These are phyloP conservation scores for Leishmania tropica DNA, from an alignment of 208 protist species.

Conservation along the genomic window DNA sequence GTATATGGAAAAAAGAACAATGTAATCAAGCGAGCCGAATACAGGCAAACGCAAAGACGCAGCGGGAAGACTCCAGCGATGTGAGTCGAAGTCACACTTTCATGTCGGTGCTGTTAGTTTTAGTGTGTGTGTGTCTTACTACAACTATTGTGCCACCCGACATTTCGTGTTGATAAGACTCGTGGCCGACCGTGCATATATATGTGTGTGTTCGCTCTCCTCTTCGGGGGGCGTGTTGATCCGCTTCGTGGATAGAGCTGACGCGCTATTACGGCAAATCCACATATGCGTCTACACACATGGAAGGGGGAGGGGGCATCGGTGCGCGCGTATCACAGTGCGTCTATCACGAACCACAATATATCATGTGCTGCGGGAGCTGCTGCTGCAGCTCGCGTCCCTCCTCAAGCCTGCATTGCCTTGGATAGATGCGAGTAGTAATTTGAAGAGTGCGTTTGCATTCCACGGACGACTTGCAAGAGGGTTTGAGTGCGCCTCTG, in stretches of 20 bases:
- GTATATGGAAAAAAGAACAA: neutral
- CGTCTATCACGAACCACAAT: neutral
- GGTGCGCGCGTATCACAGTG: neutral
- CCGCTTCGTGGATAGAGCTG: neutral
- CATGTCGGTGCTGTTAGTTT: too few species aligned
- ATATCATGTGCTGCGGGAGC: neutral
- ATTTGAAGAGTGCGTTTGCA: slow-evolving; percentile 25
- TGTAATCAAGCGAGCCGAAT: neutral
- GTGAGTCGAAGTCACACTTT: too few species aligned
- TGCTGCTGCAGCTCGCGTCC: neutral
- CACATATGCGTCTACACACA: neutral
- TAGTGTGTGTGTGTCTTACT: neutral
- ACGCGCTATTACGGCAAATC: neutral
- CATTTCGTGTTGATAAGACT: too few species aligned
- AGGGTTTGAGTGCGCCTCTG: slow-evolving; percentile 40
- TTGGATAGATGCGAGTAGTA: slow-evolving; percentile 42
- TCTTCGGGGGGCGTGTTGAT: neutral
- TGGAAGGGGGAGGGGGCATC: neutral
- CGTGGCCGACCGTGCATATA: neutral
- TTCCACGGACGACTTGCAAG: slow-evolving; percentile 21
- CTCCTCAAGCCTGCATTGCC: slow-evolving; percentile 10
- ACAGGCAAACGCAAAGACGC: neutral
- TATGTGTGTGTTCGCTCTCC: neutral
- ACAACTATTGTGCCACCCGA: too few species aligned
- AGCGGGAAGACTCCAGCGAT: too few species aligned